phyloP scores from a whole-genome alignment of 1,139 yeast species.

The Yarrowia galli region DNA sequence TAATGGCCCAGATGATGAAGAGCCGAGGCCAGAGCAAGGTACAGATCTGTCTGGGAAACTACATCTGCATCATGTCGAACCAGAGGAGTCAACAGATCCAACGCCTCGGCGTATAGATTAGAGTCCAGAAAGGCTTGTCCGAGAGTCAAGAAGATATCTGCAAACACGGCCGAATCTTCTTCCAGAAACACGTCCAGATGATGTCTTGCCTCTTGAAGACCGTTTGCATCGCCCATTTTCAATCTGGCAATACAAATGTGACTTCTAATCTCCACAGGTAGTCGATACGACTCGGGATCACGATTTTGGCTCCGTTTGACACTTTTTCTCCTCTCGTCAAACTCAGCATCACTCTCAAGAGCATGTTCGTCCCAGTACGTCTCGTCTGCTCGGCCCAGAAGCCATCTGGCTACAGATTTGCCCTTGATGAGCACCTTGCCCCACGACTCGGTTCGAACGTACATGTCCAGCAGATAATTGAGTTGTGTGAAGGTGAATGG shows the following conservation, averaged over 20 bases:
- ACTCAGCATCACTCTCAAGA: conserved; percentile 72
- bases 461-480: conserved; percentile 81
- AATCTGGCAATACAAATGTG: conserved; percentile 79
- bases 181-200: conserved; percentile 70
- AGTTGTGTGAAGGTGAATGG: conserved; percentile 86
- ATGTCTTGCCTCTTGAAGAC: conserved; percentile 68
- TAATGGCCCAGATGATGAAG: conserved; percentile 78
- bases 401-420: conserved; percentile 81
- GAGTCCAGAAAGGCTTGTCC: conserved; percentile 75
- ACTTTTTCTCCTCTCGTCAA: conserved; percentile 63
- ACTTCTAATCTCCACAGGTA: conserved; percentile 87
- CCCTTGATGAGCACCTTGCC: conserved; percentile 67
- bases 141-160: conserved; percentile 78
- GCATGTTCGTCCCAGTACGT: conserved; percentile 80
- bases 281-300: conserved; percentile 46
- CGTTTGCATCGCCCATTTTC: conserved; percentile 56
- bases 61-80: conserved; percentile 47
- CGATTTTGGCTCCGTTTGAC: conserved; percentile 41
- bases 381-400: conserved; percentile 74
- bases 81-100: conserved; percentile 63
- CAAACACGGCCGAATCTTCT: conserved; percentile 65
- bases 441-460: conserved; percentile 71
- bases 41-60: conserved; percentile 47
- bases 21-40: conserved; percentile 70
- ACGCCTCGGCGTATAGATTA: conserved; percentile 75